Evolutionary conservation across 345 rosid species (phyloP), one percentile per base, ranked within the genome.

Genomic region (Aquilaria malaccensis): DNA sequence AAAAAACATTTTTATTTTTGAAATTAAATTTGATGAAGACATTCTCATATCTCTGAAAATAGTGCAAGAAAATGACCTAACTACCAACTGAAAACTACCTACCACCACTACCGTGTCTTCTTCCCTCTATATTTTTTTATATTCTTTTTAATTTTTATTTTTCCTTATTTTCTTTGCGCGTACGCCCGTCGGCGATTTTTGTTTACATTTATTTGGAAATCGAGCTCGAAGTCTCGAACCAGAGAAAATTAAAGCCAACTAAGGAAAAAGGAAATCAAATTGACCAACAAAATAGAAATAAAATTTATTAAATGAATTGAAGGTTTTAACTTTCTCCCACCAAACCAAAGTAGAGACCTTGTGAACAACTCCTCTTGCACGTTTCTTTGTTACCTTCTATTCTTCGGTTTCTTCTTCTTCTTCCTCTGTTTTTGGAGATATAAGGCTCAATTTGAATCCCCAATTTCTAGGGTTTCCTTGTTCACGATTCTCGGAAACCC

Each of bases 381-480:
- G 64, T 68, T 68, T 50, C 58, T 51, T 10, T 51, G 29, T 61
- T 61, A 62, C 58, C 67, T 56, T 49, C 71, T 54, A 47, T 12
- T 67, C 72, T 45, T 30, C 57, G 43, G 43, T 14, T 10, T 53
- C 49, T 22, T 67, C 30, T 31, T 55, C 56, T 4, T 52, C 43
- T 30, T 41, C 43, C 46, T 45, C 32, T 13, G n/a, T 48, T 55
- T 37, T 45, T 15, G 45, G 31, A 10, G 2, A 7, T 2, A 5
- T 50, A n/a, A 14, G 15, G 29, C 10, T 15, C 33, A 47, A 47
- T 53, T 46, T 52, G n/a, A 60, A 33, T 45, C 15, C 65, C 72
- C 63, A 57, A 62, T 13, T 64, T 63, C 50, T 54, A 74, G 81
- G 78, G 69, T 70, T 55, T 48, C 37, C 13, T 62, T 67, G 59